A percentile compares a stretch with the other conserved stretches of the same genome.
Evolutionary conservation across 129 eudicot species (phyloP).

Genomic region (Escallonia herrerae): DNA sequence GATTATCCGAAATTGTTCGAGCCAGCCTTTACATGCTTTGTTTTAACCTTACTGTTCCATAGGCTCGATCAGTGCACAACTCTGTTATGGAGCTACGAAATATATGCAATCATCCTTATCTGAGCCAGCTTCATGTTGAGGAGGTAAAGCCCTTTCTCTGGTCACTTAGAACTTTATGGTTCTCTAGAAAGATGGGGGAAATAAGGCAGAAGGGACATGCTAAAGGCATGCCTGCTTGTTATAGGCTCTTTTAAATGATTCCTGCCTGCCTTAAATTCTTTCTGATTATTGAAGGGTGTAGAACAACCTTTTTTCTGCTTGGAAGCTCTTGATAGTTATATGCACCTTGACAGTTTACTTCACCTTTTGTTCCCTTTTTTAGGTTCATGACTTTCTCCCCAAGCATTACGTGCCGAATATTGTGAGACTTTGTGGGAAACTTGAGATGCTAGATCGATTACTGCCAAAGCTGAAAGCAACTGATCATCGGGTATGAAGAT

Average conservation of each 20-base stretch:
- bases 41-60: slow-evolving; percentile 13
- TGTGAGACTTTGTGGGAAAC: slow-evolving; percentile 94
- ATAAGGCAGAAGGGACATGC: not conserved
- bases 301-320: not conserved
- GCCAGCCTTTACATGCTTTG: not conserved
- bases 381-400: slow-evolving; percentile 87
- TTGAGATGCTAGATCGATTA: slow-evolving; percentile 95
- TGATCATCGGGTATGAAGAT: slow-evolving; percentile 78
- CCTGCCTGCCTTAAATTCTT: not conserved
- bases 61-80: slow-evolving; percentile 89
- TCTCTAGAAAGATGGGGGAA: not conserved
- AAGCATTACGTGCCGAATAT: slow-evolving; percentile 87
- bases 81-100: slow-evolving; percentile 95
- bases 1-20: not conserved
- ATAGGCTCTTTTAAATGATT: not conserved
- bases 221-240: not conserved
- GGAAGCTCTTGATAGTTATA: not conserved
- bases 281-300: not conserved
- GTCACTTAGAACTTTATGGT: not conserved
- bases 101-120: slow-evolving; percentile 98
- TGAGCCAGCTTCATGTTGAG: slow-evolving; percentile 94
- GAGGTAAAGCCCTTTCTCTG: slow-evolving; percentile 49
- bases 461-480: slow-evolving; percentile 95
- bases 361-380: slow-evolving; percentile 10
- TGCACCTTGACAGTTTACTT: slow-evolving; percentile 8